Evolutionary conservation across 371 early-diverging fungal genomes (phyloP).

Genomic region (Apophysomyces sp.): DNA sequence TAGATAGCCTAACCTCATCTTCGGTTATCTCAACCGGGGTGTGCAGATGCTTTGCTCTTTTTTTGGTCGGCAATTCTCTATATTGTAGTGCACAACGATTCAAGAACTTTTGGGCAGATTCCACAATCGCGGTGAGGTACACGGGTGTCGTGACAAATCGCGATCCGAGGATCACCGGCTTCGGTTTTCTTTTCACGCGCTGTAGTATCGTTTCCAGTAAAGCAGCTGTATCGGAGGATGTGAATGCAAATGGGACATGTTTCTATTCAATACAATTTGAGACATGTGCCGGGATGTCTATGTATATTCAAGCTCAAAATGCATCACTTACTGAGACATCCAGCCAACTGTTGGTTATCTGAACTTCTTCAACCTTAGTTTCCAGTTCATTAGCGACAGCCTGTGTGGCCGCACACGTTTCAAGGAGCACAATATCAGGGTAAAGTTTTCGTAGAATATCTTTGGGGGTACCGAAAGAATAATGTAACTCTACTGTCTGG

Average conservation of each 20-base stretch:
- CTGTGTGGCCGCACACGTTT: conserved; percentile 23
- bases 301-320: too few species aligned
- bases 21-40: background rate
- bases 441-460: conserved; percentile 18
- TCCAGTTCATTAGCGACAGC: conserved; percentile 4
- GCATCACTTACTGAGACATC: conserved; percentile 14
- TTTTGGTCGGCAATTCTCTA: conserved; percentile 13
- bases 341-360: conserved; percentile 10
- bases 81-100: conserved; percentile 8
- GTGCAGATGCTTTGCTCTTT: background rate
- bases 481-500: conserved; percentile 18
- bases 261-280: conserved; percentile 6
- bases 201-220: conserved; percentile 7
- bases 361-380: conserved; percentile 4
- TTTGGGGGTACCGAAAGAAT: conserved; percentile 14
- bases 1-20: too few species aligned
- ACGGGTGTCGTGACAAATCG: conserved; percentile 10
- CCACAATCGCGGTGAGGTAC: conserved; percentile 9
- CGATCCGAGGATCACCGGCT: conserved; percentile 7
- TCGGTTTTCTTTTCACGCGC: conserved; percentile 3
- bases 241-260: conserved; percentile 16
- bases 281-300: background rate
- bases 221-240: conserved; percentile 8
- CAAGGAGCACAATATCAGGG: conserved; percentile 18
- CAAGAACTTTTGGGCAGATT: conserved; percentile 8